Evolutionary conservation across 257 asterid genomes (phyloP).

Genomic region (Rauvolfia tetraphylla): DNA sequence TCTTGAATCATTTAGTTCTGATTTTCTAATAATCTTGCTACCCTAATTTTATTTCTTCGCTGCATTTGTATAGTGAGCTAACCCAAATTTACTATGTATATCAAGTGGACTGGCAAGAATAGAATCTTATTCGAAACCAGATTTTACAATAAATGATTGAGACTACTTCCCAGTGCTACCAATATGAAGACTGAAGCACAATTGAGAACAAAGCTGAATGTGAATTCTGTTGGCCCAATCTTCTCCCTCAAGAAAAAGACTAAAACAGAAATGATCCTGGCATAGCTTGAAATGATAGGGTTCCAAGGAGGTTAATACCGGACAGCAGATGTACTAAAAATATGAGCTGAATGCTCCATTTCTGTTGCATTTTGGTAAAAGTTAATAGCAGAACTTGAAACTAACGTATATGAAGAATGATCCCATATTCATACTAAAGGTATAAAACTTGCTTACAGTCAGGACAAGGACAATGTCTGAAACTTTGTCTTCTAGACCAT

Average conservation of each 20-base stretch:
- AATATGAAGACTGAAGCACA: slow-evolving; percentile 40
- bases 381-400: slow-evolving; percentile 67
- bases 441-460: too few species aligned
- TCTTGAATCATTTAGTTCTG: too few species aligned
- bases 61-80: too few species aligned
- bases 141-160: slow-evolving; percentile 56
- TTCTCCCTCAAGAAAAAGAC: slow-evolving; percentile 37
- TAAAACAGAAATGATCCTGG: too few species aligned
- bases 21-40: too few species aligned
- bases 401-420: slow-evolving; percentile 41
- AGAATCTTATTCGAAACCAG: slow-evolving; percentile 50
- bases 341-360: slow-evolving; percentile 38
- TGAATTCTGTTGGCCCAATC: slow-evolving; percentile 56
- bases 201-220: slow-evolving; percentile 51
- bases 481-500: too few species aligned
- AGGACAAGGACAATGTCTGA: too few species aligned
- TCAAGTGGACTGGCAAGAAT: slow-evolving; percentile 58
- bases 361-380: slow-evolving; percentile 68
- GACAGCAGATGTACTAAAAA: slow-evolving; percentile 37
- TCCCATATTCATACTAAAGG: slow-evolving; percentile 52
- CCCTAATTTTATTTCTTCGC: too few species aligned
- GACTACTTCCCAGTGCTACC: slow-evolving; percentile 44
- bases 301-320: slow-evolving; percentile 47
- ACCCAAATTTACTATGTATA: too few species aligned
- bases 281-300: slow-evolving; percentile 65